Evolutionary conservation across 2,329 filamentous ascomycete genomes (phyloP).

Genomic region (Alternaria longipes): DNA sequence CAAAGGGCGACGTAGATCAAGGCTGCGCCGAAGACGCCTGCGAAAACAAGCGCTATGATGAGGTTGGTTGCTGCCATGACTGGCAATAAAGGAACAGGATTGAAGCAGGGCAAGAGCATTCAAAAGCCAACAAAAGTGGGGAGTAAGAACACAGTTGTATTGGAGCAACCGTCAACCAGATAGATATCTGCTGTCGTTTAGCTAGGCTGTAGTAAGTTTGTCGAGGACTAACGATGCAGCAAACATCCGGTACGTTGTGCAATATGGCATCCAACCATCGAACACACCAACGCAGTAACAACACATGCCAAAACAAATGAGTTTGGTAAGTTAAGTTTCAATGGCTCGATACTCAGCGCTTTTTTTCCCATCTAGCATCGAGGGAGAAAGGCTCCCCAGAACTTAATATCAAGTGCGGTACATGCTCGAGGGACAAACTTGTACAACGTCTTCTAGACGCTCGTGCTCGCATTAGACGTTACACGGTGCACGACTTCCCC

Average conservation of each 20-base stretch:
- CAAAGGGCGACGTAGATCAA: conserved; percentile 32
- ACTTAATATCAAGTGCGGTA: not conserved
- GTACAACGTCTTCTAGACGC: not conserved
- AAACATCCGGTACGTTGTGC: not conserved
- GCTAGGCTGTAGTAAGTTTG: not conserved
- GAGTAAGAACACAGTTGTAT: not conserved
- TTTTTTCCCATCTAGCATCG: not conserved
- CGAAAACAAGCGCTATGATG: conserved; percentile 30
- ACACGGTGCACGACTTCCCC: not conserved
- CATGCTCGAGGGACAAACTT: not conserved
- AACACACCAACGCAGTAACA: not conserved
- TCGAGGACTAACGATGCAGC: not conserved
- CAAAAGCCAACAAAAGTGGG: too few relatives aligned
- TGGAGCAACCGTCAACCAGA: not conserved
- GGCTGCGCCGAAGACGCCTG: conserved; percentile 30
- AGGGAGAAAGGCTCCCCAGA: not conserved
- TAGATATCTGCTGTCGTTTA: not conserved
- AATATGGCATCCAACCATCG: not conserved
- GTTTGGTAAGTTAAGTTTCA: not conserved
- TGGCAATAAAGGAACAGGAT: not conserved
- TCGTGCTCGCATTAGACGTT: not conserved
- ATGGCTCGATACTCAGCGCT: not conserved
- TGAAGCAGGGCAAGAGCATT: not conserved
- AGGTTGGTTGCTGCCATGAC: conserved; percentile 26
- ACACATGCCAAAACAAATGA: not conserved